Conservation (phyloP, 805 yeast genomes). For the Saturnispora halmiae region DNA sequence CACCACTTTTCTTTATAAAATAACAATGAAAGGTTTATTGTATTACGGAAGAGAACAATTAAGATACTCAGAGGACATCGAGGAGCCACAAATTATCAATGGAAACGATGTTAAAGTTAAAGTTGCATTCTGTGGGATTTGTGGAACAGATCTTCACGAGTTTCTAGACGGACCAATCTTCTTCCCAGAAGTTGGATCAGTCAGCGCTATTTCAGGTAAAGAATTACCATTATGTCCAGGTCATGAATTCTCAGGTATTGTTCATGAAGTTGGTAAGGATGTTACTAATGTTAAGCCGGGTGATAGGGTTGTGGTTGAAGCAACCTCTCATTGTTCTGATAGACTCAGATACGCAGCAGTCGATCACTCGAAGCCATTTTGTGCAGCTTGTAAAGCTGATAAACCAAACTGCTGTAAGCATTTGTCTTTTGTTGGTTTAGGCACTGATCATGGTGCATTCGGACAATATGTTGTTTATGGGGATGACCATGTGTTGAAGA, state of each 20-base stretch:
- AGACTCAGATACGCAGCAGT: slow-evolving; percentile 25
- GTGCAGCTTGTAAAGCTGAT: slow-evolving; percentile 37
- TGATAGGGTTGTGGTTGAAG: slow-evolving; percentile 55
- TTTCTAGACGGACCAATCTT: slow-evolving; percentile 52
- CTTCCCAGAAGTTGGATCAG: slow-evolving; percentile 27
- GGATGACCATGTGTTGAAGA: slow-evolving; percentile 28
- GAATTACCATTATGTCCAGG: slow-evolving; percentile 32
- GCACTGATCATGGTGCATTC: slow-evolving; percentile 41
- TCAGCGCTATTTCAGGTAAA: slow-evolving; percentile 33
- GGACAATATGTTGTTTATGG: slow-evolving; percentile 34
- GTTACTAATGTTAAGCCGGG: slow-evolving; percentile 40
- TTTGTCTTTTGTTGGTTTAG: slow-evolving; percentile 40
- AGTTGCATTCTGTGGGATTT: slow-evolving; percentile 46
- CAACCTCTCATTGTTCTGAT: slow-evolving; percentile 44
- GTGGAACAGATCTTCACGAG: slow-evolving; percentile 57
- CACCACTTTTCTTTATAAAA: no score
- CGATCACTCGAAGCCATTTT: slow-evolving; percentile 25
- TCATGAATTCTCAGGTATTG: slow-evolving; percentile 26
- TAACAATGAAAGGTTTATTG: slow-evolving; percentile 42
- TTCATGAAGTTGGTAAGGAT: slow-evolving; percentile 34
- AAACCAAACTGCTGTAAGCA: slow-evolving; percentile 38
- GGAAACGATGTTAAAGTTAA: slow-evolving; percentile 26
- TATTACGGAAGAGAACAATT: slow-evolving; percentile 39
- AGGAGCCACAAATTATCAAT: slow-evolving; percentile 21
- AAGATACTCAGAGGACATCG: slow-evolving; percentile 30